Evolutionary conservation across 345 rosid species (phyloP).

Genomic region (Populus simonii): DNA sequence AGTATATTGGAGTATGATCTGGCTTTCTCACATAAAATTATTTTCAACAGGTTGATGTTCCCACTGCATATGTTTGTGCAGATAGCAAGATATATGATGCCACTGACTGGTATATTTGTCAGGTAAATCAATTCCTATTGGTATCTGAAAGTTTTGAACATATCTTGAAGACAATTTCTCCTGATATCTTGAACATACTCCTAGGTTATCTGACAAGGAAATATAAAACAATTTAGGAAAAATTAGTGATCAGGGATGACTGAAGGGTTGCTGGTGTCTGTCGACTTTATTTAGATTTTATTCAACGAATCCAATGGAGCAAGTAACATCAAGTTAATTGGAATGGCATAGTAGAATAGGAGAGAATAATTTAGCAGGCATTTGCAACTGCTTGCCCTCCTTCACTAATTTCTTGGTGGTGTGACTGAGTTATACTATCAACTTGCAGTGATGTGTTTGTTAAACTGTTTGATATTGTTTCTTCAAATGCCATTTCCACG

Average conservation of each 20-base stretch:
- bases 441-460: not conserved
- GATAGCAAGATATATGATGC: conserved; percentile 88
- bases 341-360: not conserved
- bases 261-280: not conserved
- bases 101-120: conserved; percentile 93
- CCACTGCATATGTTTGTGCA: conserved; percentile 82
- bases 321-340: not conserved
- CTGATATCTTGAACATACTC: not conserved
- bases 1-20: not conserved
- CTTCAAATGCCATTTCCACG: not conserved
- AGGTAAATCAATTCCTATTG: conserved; percentile 49
- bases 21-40: conserved; percentile 15
- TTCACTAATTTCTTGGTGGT: not conserved
- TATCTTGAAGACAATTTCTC: not conserved
- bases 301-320: not conserved
- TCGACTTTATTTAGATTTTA: not conserved
- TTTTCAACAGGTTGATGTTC: conserved; percentile 65
- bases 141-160: not conserved
- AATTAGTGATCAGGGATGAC: not conserved
- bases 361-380: not conserved
- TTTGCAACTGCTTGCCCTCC: not conserved
- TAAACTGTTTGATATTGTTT: not conserved
- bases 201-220: not conserved
- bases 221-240: not conserved
- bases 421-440: not conserved